Percentiles rank a stretch among this genome's conserved stretches.
Conservation (phyloP, 2,329 filamentous ascomycete genomes). For the Colletotrichum tanaceti region DNA sequence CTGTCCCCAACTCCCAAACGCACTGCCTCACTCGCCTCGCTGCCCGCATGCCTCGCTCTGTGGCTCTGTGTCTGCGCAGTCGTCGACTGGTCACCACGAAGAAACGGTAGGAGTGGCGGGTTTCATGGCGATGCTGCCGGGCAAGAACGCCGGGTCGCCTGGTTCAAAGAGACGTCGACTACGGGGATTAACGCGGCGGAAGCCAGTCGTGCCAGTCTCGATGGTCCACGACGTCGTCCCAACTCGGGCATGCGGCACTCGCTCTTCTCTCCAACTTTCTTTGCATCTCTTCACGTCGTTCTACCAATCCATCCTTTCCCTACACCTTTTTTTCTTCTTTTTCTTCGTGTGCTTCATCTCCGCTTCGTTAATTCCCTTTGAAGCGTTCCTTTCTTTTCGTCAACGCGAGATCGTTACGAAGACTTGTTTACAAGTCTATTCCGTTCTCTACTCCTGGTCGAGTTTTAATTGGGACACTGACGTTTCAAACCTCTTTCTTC, state of each 20-base stretch:
- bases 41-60: constrained; percentile 6
- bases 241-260: constrained; percentile 13
- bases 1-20: constrained; percentile 19
- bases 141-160: constrained; percentile 22
- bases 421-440: constrained; percentile 31
- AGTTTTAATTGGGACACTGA: constrained; percentile 11
- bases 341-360: constrained; percentile 29
- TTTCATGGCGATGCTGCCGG: constrained; percentile 29
- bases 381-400: constrained; percentile 34
- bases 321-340: constrained; percentile 23
- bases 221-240: constrained; percentile 28
- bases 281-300: constrained; percentile 27
- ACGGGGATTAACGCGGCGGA: constrained; percentile 20
- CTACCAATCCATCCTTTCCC: constrained; percentile 15
- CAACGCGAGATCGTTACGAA: constrained; percentile 16
- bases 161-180: constrained; percentile 28
- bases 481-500: neutral
- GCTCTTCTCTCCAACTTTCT: constrained; percentile 14
- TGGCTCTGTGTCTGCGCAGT: neutral
- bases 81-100: neutral
- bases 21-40: constrained; percentile 36
- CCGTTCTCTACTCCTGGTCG: constrained; percentile 36
- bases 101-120: neutral
- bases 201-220: constrained; percentile 5
- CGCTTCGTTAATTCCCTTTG: constrained; percentile 30